phyloP scores from a whole-genome alignment of 495 filamentous ascomycete genomes.

The Penicillium paradoxum region DNA sequence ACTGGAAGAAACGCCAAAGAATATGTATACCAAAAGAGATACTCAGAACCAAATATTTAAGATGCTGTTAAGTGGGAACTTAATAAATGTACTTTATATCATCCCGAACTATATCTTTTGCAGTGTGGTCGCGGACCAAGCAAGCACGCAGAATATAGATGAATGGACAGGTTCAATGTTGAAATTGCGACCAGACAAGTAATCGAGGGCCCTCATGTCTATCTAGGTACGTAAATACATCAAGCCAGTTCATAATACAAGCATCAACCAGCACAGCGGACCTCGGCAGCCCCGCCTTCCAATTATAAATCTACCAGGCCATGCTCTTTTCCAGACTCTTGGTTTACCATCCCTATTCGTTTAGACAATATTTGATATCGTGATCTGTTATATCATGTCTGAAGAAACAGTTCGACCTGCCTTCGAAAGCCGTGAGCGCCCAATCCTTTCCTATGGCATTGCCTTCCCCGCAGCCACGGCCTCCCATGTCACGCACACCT shows the following conservation, averaged over 20 bases:
- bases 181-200: too few species aligned
- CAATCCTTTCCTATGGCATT: slow-evolving; percentile 48
- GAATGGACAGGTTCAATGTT: too few species aligned
- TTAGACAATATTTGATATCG: too few species aligned
- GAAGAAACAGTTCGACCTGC: slow-evolving; percentile 37
- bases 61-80: too few species aligned
- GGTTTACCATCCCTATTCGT: neutral
- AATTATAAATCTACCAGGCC: neutral
- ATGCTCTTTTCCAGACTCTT: neutral
- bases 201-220: too few species aligned
- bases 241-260: neutral
- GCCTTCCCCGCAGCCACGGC: slow-evolving; percentile 46
- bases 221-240: neutral
- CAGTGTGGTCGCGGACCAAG: too few species aligned
- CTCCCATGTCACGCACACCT: slow-evolving; percentile 46
- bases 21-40: too few species aligned
- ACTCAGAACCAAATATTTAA: too few species aligned
- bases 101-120: too few species aligned
- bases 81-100: too few species aligned
- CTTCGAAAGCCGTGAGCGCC: slow-evolving; percentile 33
- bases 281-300: neutral
- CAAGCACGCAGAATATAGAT: too few species aligned
- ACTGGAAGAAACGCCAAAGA: too few species aligned
- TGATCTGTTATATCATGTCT: slow-evolving; percentile 9
- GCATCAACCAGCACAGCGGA: neutral